These are phyloP conservation scores for Musa acuminata DNA, from an alignment of 176 grass and related monocot genomes.

Conservation along the genomic window DNA sequence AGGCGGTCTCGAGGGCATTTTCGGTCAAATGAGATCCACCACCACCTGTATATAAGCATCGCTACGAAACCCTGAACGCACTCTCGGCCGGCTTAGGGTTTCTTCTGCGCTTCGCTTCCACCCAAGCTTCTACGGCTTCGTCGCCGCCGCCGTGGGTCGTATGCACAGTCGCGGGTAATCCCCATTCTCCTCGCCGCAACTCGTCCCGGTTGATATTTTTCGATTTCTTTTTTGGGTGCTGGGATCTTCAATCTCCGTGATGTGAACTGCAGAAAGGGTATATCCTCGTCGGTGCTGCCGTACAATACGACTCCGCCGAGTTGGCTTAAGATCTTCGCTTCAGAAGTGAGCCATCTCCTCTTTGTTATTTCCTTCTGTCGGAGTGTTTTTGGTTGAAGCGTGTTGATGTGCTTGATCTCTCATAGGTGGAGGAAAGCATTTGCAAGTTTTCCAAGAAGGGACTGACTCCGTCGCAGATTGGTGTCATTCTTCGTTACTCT, in stretches of 20 bases:
- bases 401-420: background rate
- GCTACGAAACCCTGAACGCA: no score
- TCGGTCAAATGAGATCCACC: no score
- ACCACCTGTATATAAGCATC: no score
- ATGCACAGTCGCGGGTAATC: background rate
- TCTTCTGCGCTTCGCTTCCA: background rate
- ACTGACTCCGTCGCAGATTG: background rate
- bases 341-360: background rate
- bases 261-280: conserved; percentile 4
- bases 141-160: background rate
- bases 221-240: no score
- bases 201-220: no score
- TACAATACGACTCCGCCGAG: conserved; percentile 6
- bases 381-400: background rate
- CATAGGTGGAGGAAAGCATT: background rate
- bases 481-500: background rate
- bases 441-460: background rate
- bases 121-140: background rate
- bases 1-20: no score
- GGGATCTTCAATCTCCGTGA: background rate
- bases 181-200: background rate
- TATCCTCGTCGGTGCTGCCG: conserved; percentile 11
- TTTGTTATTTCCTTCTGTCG: background rate
- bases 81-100: background rate
- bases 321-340: conserved; percentile 6